phyloP scores from a whole-genome alignment of 495 filamentous ascomycete species.

The Xylaria castorea region DNA sequence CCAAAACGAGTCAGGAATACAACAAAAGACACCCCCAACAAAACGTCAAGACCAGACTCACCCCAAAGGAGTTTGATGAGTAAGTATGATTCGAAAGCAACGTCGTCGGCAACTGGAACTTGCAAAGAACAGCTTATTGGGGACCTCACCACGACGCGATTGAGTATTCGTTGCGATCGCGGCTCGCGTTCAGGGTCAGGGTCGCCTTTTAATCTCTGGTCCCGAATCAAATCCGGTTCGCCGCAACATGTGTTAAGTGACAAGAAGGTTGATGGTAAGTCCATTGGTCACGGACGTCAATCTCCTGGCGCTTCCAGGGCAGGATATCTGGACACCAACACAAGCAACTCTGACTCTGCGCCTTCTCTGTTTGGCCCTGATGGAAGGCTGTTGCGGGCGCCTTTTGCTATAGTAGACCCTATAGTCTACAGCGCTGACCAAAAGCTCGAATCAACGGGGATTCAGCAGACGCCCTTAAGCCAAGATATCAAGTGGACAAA shows the following conservation, averaged over 20 bases:
- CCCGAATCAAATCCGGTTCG: conserved; percentile 68
- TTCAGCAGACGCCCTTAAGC: conserved; percentile 26
- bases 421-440: background rate
- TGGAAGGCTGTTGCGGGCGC: conserved; percentile 16
- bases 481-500: conserved; percentile 69
- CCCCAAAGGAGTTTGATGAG: background rate
- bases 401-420: conserved; percentile 13
- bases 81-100: background rate
- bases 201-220: conserved; percentile 68
- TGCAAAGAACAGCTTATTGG: conserved; percentile 17
- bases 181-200: conserved; percentile 30
- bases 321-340: background rate
- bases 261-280: conserved; percentile 5
- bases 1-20: conserved; percentile 43
- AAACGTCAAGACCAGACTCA: background rate
- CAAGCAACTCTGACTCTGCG: background rate
- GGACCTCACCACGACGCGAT: conserved; percentile 40
- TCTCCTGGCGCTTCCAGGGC: background rate
- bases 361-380: conserved; percentile 13
- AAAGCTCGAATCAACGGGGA: background rate
- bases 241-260: conserved; percentile 24
- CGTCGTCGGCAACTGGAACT: conserved; percentile 20
- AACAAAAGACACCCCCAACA: background rate
- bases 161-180: conserved; percentile 37
- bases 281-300: background rate